Base-by-base conservation (phyloP, 148 eudicot genomes). In the Rhododendron kiyosumense region DNA sequence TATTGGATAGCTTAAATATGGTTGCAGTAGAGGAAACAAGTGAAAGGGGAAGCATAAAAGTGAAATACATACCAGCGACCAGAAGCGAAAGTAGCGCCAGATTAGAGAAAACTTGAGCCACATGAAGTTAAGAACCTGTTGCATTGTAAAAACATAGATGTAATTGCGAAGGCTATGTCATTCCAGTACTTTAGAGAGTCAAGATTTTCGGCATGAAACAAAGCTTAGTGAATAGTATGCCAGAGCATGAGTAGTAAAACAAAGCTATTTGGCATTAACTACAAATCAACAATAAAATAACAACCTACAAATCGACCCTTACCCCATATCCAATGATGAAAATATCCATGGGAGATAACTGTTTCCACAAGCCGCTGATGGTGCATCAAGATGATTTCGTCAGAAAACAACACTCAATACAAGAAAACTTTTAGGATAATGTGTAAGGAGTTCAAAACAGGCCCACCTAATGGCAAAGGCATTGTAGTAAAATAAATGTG, bases 301-400 rank as follows among this genome's bases (percentile, higher is more conserved):
- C 4, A 78, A 26, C 78, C n/a, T 17, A 85, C 34, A 38, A 36
- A 87, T 86, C 51, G 86, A 67, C 86, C 90, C 96, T 91, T 94
- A 96, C 99, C 91, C 99, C 99, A 87, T 96, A 96, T 80, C 99
- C 98, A 41, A 96, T 90, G 84, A 95, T 95, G 89, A 96, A 96
- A 87, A 95, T 90, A 67, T 95, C 98, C 91, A 91, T 89, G 34
- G 97, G 95, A 71, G 99, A 92, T 75, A 96, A 89, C 13, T 92
- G 90, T 80, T 93, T 94, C 99, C 99, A 96, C 86, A 91, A 48
- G 89, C 91, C 97, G 88, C 99, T 96, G 86, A 86, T 59, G 85
- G 80, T 52, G 74, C 11, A 85, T 48, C 36, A 85, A 87, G 12
- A 52, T 34, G 86, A 51, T 54, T 77, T 22, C 69, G 85, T 57